Conservation (phyloP, 75 land plant species). For the Larix kaempferi region DNA sequence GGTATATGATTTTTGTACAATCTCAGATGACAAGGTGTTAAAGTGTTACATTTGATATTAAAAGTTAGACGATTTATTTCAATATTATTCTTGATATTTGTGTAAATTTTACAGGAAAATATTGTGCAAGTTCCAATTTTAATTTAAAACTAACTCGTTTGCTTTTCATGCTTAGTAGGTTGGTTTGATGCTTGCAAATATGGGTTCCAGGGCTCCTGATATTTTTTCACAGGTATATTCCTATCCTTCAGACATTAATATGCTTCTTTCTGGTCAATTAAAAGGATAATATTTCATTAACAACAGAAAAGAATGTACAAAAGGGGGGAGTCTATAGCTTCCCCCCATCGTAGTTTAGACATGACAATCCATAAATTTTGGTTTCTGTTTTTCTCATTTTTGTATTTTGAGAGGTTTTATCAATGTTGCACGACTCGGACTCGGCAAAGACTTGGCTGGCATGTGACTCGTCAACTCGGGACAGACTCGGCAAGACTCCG, state of each 20-base stretch:
- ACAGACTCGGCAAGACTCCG: too few relatives aligned
- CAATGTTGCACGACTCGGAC: too few relatives aligned
- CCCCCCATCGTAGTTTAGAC: too few relatives aligned
- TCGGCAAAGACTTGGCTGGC: too few relatives aligned
- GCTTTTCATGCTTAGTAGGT: slow-evolving; percentile 43
- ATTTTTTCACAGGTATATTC: slow-evolving; percentile 71
- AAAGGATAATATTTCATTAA: too few relatives aligned
- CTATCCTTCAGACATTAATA: neutral
- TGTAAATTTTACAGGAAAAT: neutral
- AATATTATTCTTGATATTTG: neutral
- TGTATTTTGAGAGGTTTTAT: too few relatives aligned
- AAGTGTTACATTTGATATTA: neutral
- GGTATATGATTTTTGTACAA: neutral
- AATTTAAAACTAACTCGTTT: neutral
- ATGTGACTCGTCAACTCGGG: too few relatives aligned
- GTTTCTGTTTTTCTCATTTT: too few relatives aligned
- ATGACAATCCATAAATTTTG: too few relatives aligned
- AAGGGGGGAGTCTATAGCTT: too few relatives aligned
- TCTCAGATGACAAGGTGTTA: neutral
- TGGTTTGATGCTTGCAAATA: slow-evolving; percentile 91
- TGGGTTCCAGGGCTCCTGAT: slow-evolving; percentile 68
- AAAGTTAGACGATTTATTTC: neutral
- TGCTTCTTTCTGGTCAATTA: neutral
- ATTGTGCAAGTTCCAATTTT: neutral
- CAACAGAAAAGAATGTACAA: too few relatives aligned